Evolutionary conservation across 441 rosid species (phyloP).

Genomic region (Raphanus hybrid): DNA sequence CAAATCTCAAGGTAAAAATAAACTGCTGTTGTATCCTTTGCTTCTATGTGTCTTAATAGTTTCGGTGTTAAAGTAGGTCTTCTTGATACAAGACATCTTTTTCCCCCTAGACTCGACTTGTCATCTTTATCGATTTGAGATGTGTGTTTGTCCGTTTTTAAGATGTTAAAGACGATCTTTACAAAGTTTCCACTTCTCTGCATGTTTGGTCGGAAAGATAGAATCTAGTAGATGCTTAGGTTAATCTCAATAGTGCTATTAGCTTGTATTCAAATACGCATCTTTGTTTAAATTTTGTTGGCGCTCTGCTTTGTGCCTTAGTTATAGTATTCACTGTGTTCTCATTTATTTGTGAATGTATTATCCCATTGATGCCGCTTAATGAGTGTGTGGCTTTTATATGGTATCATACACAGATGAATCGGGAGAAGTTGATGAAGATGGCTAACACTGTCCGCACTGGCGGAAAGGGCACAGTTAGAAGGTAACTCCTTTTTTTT

Average conservation of each 20-base stretch:
- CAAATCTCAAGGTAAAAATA: slow-evolving; percentile 39
- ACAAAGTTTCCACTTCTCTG: not conserved
- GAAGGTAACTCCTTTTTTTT: slow-evolving; percentile 49
- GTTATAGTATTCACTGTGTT: no score
- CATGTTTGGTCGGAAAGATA: not conserved
- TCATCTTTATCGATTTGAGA: not conserved
- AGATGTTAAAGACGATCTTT: not conserved
- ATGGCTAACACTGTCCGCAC: slow-evolving; percentile 91
- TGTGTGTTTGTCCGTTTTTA: not conserved
- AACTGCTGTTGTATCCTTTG: not conserved
- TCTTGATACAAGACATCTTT: not conserved
- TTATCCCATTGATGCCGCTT: not conserved
- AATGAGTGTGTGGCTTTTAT: not conserved
- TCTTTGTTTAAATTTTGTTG: slow-evolving; percentile 4
- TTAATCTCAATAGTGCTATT: slow-evolving; percentile 7
- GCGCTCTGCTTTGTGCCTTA: no score
- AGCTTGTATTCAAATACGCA: not conserved
- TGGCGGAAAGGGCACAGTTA: slow-evolving; percentile 83
- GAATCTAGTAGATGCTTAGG: slow-evolving; percentile 18
- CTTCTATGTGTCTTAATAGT: not conserved
- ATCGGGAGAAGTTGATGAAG: slow-evolving; percentile 77
- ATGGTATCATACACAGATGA: slow-evolving; percentile 53
- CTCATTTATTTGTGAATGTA: no score
- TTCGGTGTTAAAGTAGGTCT: not conserved
- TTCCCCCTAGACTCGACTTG: not conserved